Evolutionary conservation across 192 early-diverging fungal species (phyloP), one percentile per base, ranked within the genome.

Genomic region (Diversispora eburnea): DNA sequence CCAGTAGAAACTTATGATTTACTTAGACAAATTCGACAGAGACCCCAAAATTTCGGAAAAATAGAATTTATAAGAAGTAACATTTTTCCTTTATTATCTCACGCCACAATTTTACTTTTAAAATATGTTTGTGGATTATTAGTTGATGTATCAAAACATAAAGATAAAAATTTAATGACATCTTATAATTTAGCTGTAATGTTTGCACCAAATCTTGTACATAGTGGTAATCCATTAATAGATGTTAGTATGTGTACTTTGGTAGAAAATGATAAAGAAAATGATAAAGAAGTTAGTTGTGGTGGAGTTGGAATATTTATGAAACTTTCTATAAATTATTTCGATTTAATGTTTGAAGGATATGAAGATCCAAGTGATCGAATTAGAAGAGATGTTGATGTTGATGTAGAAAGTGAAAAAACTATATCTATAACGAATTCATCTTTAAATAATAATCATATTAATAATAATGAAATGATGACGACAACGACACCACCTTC

Each of bases 131-230:
- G 91, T 72, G 75, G 81, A 25, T 87, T 97, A 33, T 80, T 97
- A 49, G 81, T 84, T 47, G 82, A 88, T 17, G 87, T 95, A 41
- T 87, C 92, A 22, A 81, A 85, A 25, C 82, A 91, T 74, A 82
- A 86, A 20, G 74, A 78, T 49, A 73, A 75, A 1, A 98, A 96
- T 85, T 84, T 88, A 69, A 98, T 98, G 96, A 94, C 90, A 2
- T 72, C 91, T 4, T 80, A 82, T 45, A 94, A 93, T 77, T 80
- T 96, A 57, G 91, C 93, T 0, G 87, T 94, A 12, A 91, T 95
- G 2, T 92, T 94, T 86, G 84, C 93, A 5, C 94, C 95, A 6
- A 98, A 95, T 72, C 83, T 98, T 74, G 87, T 95, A 48, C 83
- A 73, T 52, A 73, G 72, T 41, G 72, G 72, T 7, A 63, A 61